Evolutionary conservation across 2,329 filamentous ascomycete species (phyloP), one percentile per base, ranked within the genome.

Genomic region (Xylariomycetidae sp.): DNA sequence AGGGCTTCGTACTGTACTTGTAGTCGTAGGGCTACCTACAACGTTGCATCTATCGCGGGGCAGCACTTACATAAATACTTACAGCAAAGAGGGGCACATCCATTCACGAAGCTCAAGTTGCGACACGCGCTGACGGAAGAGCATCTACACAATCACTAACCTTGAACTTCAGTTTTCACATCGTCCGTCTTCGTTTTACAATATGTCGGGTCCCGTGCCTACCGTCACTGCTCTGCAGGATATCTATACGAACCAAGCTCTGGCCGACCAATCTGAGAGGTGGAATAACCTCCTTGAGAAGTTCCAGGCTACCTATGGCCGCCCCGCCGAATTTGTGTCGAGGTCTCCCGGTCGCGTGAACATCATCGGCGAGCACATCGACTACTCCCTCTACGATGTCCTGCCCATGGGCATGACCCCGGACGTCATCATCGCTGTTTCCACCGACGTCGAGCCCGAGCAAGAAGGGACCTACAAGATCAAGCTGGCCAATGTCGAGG

Each of bases 281-380:
- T 97, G 90, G 85, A 76, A 82, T 50, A 69, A 65, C 27, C 72
- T 97, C 27, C 66, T 90, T 26, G 65, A 74, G 32, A 72, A 73
- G 46, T 97, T 97, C 63, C 68, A 80, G 46, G 63, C 73, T 37
- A 67, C 65, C 26, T 94, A 90, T 62, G 81, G 79, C 48, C 72
- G 77, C 32, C 66, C 72, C 12, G 80, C 89, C 25, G 74, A 85
- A 38, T 96, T 95, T 53, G 79, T 97, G 14, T 78, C 90, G 8
- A 82, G 92, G 43, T 95, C 89, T 35, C 92, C 92, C 1, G 92
- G 92, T 40, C 79, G 92, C 47, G 92, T 98, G 47, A 97, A 97
- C 67, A 92, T 98, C 55, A 96, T 98, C 57, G 92, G 92, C 61
- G 92, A 98, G 72, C 92, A 98, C 67, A 95, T 98, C 54, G 92